Evolutionary conservation across 805 yeast species (phyloP).

Genomic region (Maudiozyma turicensis): DNA sequence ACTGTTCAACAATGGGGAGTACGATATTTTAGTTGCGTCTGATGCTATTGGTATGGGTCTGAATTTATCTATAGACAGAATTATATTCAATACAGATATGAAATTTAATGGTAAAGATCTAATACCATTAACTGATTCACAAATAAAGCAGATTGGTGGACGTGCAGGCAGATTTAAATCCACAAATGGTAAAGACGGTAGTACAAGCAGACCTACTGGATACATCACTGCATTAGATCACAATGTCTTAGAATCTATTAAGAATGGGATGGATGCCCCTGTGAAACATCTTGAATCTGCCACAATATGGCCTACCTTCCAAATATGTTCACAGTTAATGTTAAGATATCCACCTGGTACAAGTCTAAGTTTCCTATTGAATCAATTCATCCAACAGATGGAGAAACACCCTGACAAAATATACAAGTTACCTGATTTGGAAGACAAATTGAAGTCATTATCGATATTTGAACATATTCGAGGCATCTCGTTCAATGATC

Average conservation of each 20-base stretch:
- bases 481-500: conserved; percentile 45
- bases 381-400: conserved; percentile 33
- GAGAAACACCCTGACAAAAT: conserved; percentile 14
- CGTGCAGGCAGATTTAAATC: conserved; percentile 77
- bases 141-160: conserved; percentile 88
- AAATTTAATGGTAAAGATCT: conserved; percentile 62
- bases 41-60: conserved; percentile 98
- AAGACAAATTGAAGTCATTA: conserved; percentile 32
- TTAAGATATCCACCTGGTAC: conserved; percentile 48
- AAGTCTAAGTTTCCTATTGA: conserved; percentile 37
- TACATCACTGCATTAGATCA: conserved; percentile 45
- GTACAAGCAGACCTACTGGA: conserved; percentile 28
- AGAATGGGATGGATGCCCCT: conserved; percentile 40
- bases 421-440: conserved; percentile 22
- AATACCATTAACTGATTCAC: conserved; percentile 46
- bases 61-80: conserved; percentile 71
- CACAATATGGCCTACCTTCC: conserved; percentile 70
- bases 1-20: conserved; percentile 67
- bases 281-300: conserved; percentile 49
- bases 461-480: conserved; percentile 35
- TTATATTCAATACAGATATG: conserved; percentile 56
- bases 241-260: conserved; percentile 37
- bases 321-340: conserved; percentile 56
- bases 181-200: conserved; percentile 6
- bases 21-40: conserved; percentile 82